Conservation (phyloP, 495 filamentous ascomycete genomes). For the Opeltia flavorubescens region DNA sequence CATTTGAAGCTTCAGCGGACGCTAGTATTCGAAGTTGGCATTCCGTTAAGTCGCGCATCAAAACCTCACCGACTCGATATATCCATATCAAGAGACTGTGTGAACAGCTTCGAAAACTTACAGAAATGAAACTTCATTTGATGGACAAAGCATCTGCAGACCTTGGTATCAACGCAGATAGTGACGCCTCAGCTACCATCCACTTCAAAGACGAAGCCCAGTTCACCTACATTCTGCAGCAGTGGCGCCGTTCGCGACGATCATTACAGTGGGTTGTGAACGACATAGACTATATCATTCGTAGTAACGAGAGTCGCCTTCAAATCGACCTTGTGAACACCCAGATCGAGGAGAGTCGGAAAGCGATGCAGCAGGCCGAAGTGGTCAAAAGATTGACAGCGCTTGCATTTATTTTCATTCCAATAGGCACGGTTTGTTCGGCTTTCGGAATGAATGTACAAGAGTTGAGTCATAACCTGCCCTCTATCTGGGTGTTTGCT, state of each 20-base stretch:
- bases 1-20: neutral
- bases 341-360: conserved; percentile 5
- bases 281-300: neutral
- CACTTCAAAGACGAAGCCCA: neutral
- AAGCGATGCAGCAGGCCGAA: conserved; percentile 3
- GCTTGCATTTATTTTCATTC: conserved; percentile 8
- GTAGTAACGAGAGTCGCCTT: neutral
- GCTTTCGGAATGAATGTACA: conserved; percentile 8
- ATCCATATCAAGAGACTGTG: neutral
- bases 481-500: neutral
- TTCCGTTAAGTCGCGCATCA: neutral
- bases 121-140: neutral
- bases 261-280: neutral
- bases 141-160: neutral
- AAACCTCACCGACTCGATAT: neutral
- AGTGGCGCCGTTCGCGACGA: neutral
- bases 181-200: neutral
- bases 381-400: conserved; percentile 3
- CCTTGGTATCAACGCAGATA: neutral
- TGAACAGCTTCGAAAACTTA: neutral
- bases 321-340: conserved; percentile 1
- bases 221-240: neutral
- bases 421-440: conserved; percentile 2
- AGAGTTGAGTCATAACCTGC: neutral
- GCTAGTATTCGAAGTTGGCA: neutral